Evolutionary conservation across 2,329 filamentous ascomycete genomes (phyloP), one percentile per base, ranked within the genome.

Genomic region (Intubia oerlemansii): DNA sequence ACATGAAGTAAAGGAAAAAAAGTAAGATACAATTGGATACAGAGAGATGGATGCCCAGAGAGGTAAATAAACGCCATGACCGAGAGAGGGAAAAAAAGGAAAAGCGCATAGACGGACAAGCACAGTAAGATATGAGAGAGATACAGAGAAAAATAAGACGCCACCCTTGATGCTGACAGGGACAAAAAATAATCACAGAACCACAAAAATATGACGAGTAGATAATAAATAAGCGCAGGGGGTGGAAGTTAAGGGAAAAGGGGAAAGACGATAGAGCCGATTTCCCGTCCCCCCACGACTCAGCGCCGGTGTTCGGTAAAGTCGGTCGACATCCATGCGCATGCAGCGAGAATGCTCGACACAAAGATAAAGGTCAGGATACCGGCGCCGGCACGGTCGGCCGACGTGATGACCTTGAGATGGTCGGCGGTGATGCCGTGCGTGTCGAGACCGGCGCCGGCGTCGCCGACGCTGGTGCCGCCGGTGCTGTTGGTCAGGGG

Each of bases 361-460:
- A 78, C 43, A 4, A 71, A 46, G 9, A 70, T 32, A 4, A 66
- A 48, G 10, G 76, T 82, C 29, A 57, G 38, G 34, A 81, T 63
- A 10, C 65, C 64, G 25, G 75, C 77, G 7, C 75, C 79, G 8
- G 66, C 73, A 37, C 54, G 64, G 41, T 82, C 76, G 5, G 57
- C 67, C 1, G 54, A 55, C 2, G 63, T 65, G 18, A 71, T 18
- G 14, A 27, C 18, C 17, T 10, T 15, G n/a, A 75, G 50, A 10
- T 8, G 5, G n/a, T 15, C 17, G 21, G 7, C 9, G 10, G 15
- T 6, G 20, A 24, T n/a, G 25, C 49, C 24, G 10, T 17, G 20
- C n/a, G 18, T 25, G 30, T 29, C 28, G n/a, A 32, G 31, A n/a
- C 47, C 47, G 4, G 46, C 47, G 19, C 40, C 37, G 3, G 42